A percentile compares a stretch with the other conserved stretches of the same genome.
Conservation (phyloP, 345 rosid species). For the Populus tremula region DNA sequence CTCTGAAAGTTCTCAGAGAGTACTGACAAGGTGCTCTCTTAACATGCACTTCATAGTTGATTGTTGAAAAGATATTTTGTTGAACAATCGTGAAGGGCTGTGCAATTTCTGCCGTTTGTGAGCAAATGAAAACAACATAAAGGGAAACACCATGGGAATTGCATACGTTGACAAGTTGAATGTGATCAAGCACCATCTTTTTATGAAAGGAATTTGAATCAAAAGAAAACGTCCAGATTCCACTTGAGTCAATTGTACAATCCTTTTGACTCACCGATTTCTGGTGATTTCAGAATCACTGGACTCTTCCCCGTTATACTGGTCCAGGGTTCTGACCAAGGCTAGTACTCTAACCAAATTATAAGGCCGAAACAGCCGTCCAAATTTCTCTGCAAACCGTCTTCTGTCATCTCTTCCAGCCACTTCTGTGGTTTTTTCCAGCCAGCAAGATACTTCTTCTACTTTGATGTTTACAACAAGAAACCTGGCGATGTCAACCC, state of each 20-base stretch:
- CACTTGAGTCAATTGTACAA: background rate
- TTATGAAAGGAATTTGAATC: background rate
- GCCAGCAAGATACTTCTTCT: background rate
- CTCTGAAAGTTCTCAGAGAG: background rate
- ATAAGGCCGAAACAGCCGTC: background rate
- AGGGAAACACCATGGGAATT: background rate
- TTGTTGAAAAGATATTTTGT: background rate
- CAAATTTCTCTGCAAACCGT: background rate
- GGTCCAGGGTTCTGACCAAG: background rate
- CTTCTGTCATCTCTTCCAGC: background rate
- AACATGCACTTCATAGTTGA: background rate
- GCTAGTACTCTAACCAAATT: background rate
- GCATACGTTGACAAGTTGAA: constrained; percentile 4
- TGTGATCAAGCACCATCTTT: constrained; percentile 1
- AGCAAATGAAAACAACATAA: background rate
- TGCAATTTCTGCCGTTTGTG: constrained; percentile 6
- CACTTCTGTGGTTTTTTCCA: background rate
- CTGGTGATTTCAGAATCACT: background rate
- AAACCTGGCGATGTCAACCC: background rate
- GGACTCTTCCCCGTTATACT: background rate
- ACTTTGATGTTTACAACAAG: background rate
- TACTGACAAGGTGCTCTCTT: background rate
- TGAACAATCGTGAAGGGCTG: background rate
- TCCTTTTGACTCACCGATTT: background rate
- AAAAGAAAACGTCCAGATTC: background rate